Base-by-base conservation (phyloP, 768 basidiomycete genomes). In the Clitopilus hobsonii region DNA sequence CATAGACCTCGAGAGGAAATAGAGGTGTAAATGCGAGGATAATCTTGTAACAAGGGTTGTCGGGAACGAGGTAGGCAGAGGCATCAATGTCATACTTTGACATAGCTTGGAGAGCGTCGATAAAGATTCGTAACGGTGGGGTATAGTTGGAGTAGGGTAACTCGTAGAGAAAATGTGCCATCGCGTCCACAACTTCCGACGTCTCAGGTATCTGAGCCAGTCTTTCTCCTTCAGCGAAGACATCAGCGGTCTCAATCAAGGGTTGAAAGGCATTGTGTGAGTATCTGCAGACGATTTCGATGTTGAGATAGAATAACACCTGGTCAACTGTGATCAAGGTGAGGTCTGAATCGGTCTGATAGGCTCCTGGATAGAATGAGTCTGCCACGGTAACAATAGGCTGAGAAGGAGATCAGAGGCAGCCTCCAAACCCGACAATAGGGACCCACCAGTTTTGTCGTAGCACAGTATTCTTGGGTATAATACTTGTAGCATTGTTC, bases 1-100 rank as follows among this genome's bases (percentile, higher is more conserved):
- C 63, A 60, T 81, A 83, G 10, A 79, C 68, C 11, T 77, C 72
- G 51, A 82, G 61, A 2, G 83, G 80, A 45, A 71, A 68, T 22
- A 72, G 56, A 5, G 75, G 74, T 6, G 81, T 74, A 14, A 73
- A 66, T 24, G 72, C 67, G 50, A 82, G 67, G 50, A 82, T 67
- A 38, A 74, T 65, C 14, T 68, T 48, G 55, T 70, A 70, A 18
- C 81, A 66, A 8, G 76, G 68, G 10, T 74, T 67, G 24, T 61
- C 54, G 4, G 70, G 70, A 11, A 68, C 61, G 38, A 72, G 57
- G 52, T 70, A 59, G 4, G 67, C 65, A 29, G 60, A 56, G 28
- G 71, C 63, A 1, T 73, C 59, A 22, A 81, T 58, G 16, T 80
- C 81, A 58, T 80, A 83, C 23, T 25, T 18, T 25, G 49, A 26